Evolutionary conservation across 495 filamentous ascomycete species (phyloP).

Genomic region (Annulohypoxylon moriforme): DNA sequence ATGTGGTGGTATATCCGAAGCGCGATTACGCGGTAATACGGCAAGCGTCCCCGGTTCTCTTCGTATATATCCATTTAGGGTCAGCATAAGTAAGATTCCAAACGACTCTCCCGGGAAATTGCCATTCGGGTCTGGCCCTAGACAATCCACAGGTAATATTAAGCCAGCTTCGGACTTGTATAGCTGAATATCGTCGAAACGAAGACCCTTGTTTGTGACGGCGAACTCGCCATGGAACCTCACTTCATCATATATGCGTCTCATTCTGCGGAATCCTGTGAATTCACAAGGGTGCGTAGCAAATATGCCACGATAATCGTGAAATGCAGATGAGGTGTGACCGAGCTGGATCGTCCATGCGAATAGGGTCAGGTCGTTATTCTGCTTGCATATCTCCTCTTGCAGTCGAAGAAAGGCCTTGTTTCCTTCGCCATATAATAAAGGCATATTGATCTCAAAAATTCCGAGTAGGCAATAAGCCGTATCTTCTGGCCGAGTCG

Average conservation of each 20-base stretch:
- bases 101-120: not conserved
- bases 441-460: slow-evolving; percentile 45
- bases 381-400: slow-evolving; percentile 46
- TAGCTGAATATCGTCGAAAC: slow-evolving; percentile 19
- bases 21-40: not conserved
- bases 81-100: slow-evolving; percentile 16
- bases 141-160: slow-evolving; percentile 9
- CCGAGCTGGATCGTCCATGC: slow-evolving; percentile 34
- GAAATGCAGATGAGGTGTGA: slow-evolving; percentile 1
- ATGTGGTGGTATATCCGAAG: slow-evolving; percentile 13
- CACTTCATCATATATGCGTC: not conserved
- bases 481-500: slow-evolving; percentile 42
- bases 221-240: slow-evolving; percentile 10
- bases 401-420: slow-evolving; percentile 46
- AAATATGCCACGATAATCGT: slow-evolving; percentile 26
- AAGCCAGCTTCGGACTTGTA: not conserved
- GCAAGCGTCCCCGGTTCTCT: slow-evolving; percentile 10
- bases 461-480: slow-evolving; percentile 47
- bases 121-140: not conserved
- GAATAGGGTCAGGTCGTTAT: slow-evolving; percentile 40
- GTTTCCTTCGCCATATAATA: slow-evolving; percentile 46
- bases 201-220: slow-evolving; percentile 25
- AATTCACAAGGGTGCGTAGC: slow-evolving; percentile 27
- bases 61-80: slow-evolving; percentile 27
- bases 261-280: not conserved